Evolutionary conservation across 805 yeast genomes (phyloP), one percentile per base, ranked within the genome.

Genomic region (Cyberlindnera mycetangii): DNA sequence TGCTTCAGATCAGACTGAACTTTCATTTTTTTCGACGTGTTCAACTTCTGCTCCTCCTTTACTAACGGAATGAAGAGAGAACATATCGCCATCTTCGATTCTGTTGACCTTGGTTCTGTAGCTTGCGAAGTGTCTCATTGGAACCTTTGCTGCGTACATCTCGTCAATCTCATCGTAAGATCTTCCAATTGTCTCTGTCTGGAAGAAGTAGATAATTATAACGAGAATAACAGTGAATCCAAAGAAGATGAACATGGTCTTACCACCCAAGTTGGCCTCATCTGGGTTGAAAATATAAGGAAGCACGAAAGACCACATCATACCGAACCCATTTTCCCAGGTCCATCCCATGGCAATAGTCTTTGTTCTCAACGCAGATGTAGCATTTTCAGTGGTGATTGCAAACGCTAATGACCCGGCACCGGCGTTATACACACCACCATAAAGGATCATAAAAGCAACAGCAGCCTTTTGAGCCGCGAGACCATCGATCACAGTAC

Each of bases 141-240:
- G 28, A n/a, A 25, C 28, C 10, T n/a, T n/a, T 11, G 7, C 25
- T 22, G 25, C 25, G 7, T 22, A 8, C 25, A 7, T 22, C 25
- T 22, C 25, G 7, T 22, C 25, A 54, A 79, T 64, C 54, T 79
- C 83, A 43, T 76, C 81, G 52, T 64, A 76, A 0, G 81, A 74
- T 56, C 78, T 67, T 39, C 67, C 67, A 50, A 66, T 66, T 22
- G 80, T 71, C 60, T 79, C 83, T 12, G 84, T 83, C 41, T 75
- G 64, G 39, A 69, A 67, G 58, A 73, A 74, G 60, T 60, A 75
- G 35, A 64, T 60, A 69, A 74, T 72, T 33, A 64, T 39, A 8
- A 65, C 21, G 15, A 64, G 52, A 9, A 62, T 1, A 19, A 61
- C 28, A 21, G 61, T 56, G 11, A 55, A 49, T 1, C 65, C 77